Evolutionary conservation across 768 basidiomycete species (phyloP).

Genomic region (Lentinula raphanica): DNA sequence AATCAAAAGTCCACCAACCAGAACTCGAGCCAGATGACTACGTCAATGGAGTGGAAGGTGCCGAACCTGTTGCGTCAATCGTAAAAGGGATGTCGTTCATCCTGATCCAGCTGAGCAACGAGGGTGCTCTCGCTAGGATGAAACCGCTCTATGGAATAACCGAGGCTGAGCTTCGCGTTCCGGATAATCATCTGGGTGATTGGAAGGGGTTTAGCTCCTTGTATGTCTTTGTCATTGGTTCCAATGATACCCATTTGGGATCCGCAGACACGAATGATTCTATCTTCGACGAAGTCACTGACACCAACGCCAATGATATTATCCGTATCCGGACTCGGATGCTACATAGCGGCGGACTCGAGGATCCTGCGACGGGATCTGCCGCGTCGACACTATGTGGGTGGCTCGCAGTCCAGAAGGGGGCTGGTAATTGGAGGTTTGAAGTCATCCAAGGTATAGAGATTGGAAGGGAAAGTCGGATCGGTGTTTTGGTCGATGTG

Average conservation of each 20-base stretch:
- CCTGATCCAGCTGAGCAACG: slow-evolving; percentile 31
- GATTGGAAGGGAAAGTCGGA: slow-evolving; percentile 41
- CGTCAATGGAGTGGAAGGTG: slow-evolving; percentile 26
- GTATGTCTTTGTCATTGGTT: slow-evolving; percentile 31
- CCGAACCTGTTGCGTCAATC: slow-evolving; percentile 35
- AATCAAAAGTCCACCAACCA: slow-evolving; percentile 25
- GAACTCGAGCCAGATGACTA: slow-evolving; percentile 28
- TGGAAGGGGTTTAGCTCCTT: slow-evolving; percentile 33
- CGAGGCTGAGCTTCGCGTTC: slow-evolving; percentile 17
- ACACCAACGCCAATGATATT: background rate
- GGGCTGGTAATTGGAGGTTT: slow-evolving; percentile 30
- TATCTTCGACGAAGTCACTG: background rate
- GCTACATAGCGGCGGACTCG: slow-evolving; percentile 30
- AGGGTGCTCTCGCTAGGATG: slow-evolving; percentile 31
- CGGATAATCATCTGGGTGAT: slow-evolving; percentile 28
- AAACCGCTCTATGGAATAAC: slow-evolving; percentile 16
- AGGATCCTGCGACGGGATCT: slow-evolving; percentile 44
- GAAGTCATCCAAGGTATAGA: slow-evolving; percentile 40
- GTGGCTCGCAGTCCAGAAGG: slow-evolving; percentile 31
- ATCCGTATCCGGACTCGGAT: slow-evolving; percentile 30
- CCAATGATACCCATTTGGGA: slow-evolving; percentile 15
- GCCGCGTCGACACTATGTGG: slow-evolving; percentile 40
- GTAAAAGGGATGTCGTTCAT: slow-evolving; percentile 45
- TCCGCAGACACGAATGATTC: too few species aligned
- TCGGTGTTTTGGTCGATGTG: slow-evolving; percentile 31